Base-by-base conservation (phyloP, 1,284 basidiomycete genomes). In the Trichosporon asahii region DNA sequence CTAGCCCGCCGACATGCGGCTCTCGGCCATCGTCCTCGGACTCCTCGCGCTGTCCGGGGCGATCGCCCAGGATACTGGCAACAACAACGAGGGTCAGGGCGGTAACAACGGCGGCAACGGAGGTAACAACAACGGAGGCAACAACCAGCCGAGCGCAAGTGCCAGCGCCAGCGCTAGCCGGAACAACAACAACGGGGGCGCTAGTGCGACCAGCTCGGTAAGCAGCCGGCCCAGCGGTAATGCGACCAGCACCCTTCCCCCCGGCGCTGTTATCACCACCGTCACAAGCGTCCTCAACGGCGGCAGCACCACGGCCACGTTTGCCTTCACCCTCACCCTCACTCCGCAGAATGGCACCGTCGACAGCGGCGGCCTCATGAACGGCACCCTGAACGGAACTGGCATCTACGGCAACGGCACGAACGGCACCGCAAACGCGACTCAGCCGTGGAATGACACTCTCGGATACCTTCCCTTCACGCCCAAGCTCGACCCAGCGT, bases 401-500 rank as follows among this genome's bases (percentile, higher is more conserved):
- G 65, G 69, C 68, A 77, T 77, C 49, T 72, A 67, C 7, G 68
- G 69, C 2, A 81, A 79, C 66, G 76, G 75, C 2, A 80, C 78
- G 2, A 74, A 68, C 67, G 55, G 64, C 40, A 76, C 74, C 0
- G 5, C 57, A 21, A 72, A 71, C 65, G 73, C 69, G 11, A 73
- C 76, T 0, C 66, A 46, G 23, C 63, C 71, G 12, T 84, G 81
- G 79, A 79, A 82, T 64, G 79, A 79, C 57, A 81, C 78, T 0
- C 75, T 80, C 53, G 63, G 66, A 15, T 81, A 75, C 71, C 67
- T 85, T 11, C 84, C 84, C 0, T 84, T 84, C 68, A 88, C 87
- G 29, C 94, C 95, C 29, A 88, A 85, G 77, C 85, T 98, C 65
- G 93, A 95, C 78, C 91, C 92, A 15, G 93, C 90, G 15, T 98